A percentile compares a stretch with the other conserved stretches of the same genome.
These are phyloP conservation scores for Glycine soja DNA, from an alignment of 306 rosid genomes.

Conservation along the genomic window DNA sequence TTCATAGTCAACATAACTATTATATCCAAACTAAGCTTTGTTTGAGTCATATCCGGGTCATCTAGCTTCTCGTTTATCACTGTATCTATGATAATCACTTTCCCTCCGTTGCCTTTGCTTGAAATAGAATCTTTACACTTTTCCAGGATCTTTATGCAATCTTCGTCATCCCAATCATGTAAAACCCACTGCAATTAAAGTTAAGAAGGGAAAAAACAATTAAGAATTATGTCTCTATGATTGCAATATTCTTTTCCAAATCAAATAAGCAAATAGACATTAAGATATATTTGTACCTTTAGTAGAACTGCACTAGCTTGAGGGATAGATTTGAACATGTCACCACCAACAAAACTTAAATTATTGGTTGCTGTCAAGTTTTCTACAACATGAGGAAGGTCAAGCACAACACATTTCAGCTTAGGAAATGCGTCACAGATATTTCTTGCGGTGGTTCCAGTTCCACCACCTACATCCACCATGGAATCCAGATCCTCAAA, in stretches of 20 bases:
- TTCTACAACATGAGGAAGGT: slow-evolving; percentile 35
- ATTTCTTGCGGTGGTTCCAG: not conserved
- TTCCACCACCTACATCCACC: slow-evolving; percentile 14
- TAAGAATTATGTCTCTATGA: too few species aligned
- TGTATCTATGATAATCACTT: slow-evolving; percentile 21
- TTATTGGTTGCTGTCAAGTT: not conserved
- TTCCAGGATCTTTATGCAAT: slow-evolving; percentile 44
- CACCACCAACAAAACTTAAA: slow-evolving; percentile 39
- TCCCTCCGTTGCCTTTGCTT: slow-evolving; percentile 39
- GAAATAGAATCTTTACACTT: slow-evolving; percentile 47
- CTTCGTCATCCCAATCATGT: slow-evolving; percentile 46
- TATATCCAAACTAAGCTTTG: slow-evolving; percentile 51
- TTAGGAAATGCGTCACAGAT: slow-evolving; percentile 4
- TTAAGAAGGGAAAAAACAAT: not conserved
- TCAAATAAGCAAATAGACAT: not conserved
- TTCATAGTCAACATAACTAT: slow-evolving; percentile 43
- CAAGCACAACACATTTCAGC: slow-evolving; percentile 22
- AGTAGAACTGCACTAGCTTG: slow-evolving; percentile 40
- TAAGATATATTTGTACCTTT: slow-evolving; percentile 22
- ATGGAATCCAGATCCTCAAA: slow-evolving; percentile 12
- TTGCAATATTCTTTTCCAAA: too few species aligned
- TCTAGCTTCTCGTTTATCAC: slow-evolving; percentile 44
- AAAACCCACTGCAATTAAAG: slow-evolving; percentile 30
- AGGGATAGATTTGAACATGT: slow-evolving; percentile 40
- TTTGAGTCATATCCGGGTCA: slow-evolving; percentile 16